Base-by-base conservation (phyloP, 1,284 basidiomycete genomes). In the Hymenochaete sp. region DNA sequence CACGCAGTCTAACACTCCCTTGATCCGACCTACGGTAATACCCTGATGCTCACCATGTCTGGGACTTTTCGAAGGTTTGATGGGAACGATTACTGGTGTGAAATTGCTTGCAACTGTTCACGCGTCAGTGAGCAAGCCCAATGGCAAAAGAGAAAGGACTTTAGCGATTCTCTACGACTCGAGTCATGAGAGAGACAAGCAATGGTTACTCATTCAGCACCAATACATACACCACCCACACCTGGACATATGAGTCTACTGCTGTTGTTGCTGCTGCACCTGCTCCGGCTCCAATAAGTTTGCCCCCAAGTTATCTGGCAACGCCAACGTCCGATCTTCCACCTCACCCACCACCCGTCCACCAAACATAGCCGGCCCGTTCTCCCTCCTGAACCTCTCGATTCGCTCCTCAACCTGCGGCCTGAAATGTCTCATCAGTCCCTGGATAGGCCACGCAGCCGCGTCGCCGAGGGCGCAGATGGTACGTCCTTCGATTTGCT, bases 381-480 rank as follows among this genome's bases (percentile, higher is more conserved):
- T 74, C 55, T 73, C 67, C 42, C 73, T 75, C 50, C 89, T 76
- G 78, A 82, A 98, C 18, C 77, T 68, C 6, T 75, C 73, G 52
- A 98, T 89, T 48, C 93, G 83, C 47, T 73, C 71, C 68, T 98
- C 93, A 29, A 98, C 89, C 58, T 92, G 82, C 1, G 92, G 92
- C 53, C 93, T 81, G 84, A 98, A 98, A 67, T 97, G 89, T 51
- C 91, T 85, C 79, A 98, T 88, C 49, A 98, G 75, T 47, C 90
- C 89, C 59, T 98, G 95, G 50, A 98, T 93, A 5, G 95, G 95
- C 95, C 95, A 98, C 4, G 95, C 95, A 16, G 95, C 93, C 4
- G 95, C 95, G 57, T 98, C 95, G 21, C 95, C 93, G 32, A 98
- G 73, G 9, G 95, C 95, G 56, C 93, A 98, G 56, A 98, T 98